Conservation (phyloP, 2,329 filamentous ascomycete genomes). For the Fusarium equiseti region DNA sequence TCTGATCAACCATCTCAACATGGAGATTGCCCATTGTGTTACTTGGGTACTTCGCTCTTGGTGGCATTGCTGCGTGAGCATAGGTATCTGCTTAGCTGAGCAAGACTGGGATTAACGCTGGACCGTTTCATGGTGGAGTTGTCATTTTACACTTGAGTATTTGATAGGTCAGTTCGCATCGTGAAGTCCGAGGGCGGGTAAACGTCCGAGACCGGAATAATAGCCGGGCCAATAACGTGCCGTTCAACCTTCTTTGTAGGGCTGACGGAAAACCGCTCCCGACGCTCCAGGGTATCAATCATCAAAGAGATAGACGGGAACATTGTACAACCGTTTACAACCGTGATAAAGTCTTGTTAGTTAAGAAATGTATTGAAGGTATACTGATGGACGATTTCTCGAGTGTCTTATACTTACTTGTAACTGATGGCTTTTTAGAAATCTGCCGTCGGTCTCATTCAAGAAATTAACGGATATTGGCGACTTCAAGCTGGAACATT, state of each 20-base stretch:
- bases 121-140: background rate
- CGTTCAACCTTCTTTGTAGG: background rate
- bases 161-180: background rate
- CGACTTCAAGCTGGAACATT: too few relatives aligned
- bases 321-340: background rate
- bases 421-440: too few relatives aligned
- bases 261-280: background rate
- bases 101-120: background rate
- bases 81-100: background rate
- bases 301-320: background rate
- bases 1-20: background rate
- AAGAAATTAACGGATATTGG: too few relatives aligned
- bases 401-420: too few relatives aligned
- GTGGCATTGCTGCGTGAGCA: accelerated
- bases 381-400: accelerated
- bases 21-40: background rate
- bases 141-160: background rate
- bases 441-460: too few relatives aligned
- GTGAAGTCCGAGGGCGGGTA: background rate
- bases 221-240: too few relatives aligned
- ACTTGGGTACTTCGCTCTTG: accelerated
- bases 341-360: background rate
- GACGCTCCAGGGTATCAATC: background rate
- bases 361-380: accelerated
- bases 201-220: too few relatives aligned